A percentile compares a stretch with the other conserved stretches of the same genome.
phyloP scores from a whole-genome alignment of 495 filamentous ascomycete species.

The Lepraria neglecta region DNA sequence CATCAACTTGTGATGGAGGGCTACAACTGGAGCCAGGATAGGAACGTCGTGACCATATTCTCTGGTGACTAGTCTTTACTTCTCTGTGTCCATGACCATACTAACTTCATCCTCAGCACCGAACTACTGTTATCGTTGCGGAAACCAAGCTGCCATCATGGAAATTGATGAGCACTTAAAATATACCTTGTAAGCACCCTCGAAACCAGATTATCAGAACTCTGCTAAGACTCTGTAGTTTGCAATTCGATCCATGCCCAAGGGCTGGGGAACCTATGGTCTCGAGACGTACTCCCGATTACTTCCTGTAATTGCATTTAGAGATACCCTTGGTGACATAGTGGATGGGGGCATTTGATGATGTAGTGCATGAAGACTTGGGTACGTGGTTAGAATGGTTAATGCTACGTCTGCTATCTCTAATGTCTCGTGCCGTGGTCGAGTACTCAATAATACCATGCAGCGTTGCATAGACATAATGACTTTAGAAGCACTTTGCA shows the following conservation, averaged over 20 bases:
- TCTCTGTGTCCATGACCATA: background rate
- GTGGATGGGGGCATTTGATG: background rate
- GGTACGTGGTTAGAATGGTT: background rate
- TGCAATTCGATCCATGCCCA: conserved; percentile 99
- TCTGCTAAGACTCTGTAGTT: conserved; percentile 47
- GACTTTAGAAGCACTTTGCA: background rate
- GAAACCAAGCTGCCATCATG: conserved; percentile 99
- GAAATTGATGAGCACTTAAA: conserved; percentile 99
- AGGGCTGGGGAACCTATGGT: conserved; percentile 98
- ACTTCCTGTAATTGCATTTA: conserved; percentile 69
- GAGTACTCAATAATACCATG: background rate
- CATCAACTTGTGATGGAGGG: conserved; percentile 98
- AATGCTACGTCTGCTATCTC: conserved; percentile 4
- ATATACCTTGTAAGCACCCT: conserved; percentile 87
- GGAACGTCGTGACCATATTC: conserved; percentile 98
- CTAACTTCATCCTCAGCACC: conserved; percentile 52
- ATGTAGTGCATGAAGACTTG: background rate
- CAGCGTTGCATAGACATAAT: conserved; percentile 16
- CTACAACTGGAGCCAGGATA: conserved; percentile 96
- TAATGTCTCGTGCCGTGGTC: background rate
- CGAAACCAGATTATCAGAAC: background rate
- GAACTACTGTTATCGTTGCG: conserved; percentile 97
- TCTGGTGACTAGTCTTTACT: conserved; percentile 54
- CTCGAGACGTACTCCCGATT: conserved; percentile 91
- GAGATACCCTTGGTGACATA: background rate